Base-by-base conservation (phyloP, 306 rosid genomes). In the Castanea sativa region DNA sequence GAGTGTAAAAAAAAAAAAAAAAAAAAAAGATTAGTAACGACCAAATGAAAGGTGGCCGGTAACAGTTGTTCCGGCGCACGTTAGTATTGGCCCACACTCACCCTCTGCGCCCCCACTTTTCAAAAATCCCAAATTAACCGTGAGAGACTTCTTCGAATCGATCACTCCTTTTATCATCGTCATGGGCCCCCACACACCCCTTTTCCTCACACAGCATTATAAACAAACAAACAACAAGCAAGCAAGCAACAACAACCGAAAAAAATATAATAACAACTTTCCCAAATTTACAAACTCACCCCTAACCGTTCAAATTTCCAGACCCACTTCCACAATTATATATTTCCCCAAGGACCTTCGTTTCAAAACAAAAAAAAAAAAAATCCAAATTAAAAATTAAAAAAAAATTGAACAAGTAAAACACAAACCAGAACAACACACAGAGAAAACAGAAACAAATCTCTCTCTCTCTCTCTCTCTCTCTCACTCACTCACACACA, bases 41-140 rank as follows among this genome's bases (percentile, higher is more conserved):
- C 19, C 35, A 41, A 41, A 8, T 8, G 45, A 41, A 58, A 55
- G 75, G 4, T 1, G 76, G 92, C 91, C 78, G 90, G 91, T 87
- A 23, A 25, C 78, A 4, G n/a, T 18, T 15, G 27, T 27, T 21
- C 45, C 6, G 49, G 63, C 49, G 32, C 85, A 82, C 82, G 82
- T 67, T 78, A 78, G 75, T 71, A 18, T 33, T 63, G 57, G 38
- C 73, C 38, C 73, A n/a, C 73, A 20, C n/a, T 23, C 57, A 64
- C 55, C 76, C 79, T 55, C 45, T 38, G 10, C 11, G 0, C 43
- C 43, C 43, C 10, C 58, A 33, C 68, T 8, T 52, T 79, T 79
- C 74, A 80, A 77, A 86, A 80, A 60, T 77, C 78, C 27, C 16
- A 52, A 61, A 60, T 41, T 74, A 80, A 73, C 84, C 1, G 55